Evolutionary conservation across 345 rosid species (phyloP), one percentile per base, ranked within the genome.

Genomic region (Gossypium arboreum): DNA sequence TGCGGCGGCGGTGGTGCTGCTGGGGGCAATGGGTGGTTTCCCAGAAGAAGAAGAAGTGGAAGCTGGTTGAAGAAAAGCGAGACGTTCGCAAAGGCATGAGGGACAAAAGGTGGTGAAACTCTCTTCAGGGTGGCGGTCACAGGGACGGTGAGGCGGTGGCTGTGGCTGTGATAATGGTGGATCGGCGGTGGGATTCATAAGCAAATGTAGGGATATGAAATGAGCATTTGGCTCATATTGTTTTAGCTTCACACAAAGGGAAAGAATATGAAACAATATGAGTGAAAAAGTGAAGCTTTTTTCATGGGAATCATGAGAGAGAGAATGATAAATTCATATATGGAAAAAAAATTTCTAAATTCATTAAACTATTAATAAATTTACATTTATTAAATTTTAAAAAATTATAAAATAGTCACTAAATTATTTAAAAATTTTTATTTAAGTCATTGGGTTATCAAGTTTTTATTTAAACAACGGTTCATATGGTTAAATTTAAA

Each of bases 361-460:
- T 34, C 7, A 34, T 34, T 3, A 34, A 34, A 34, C 0, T 34
- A 34, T 34, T 5, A 34, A 5, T 34, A 34, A 34, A 0, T 34
- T 34, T 34, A 34, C 1, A 0, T 34, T 20, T 20, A 20, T 34
- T 34, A 34, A 34, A 34, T 0, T 34, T 34, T 5, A 5, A 34
- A 34, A 34, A 5, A 0, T 5, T 34, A 5, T 0, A 34, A 5
- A 4, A 5, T 1, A 0, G 1, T 34, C 7, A 1, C 1, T 34
- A 34, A 4, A 34, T 0, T 6, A 34, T 34, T 1, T 1, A 0
- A 34, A 5, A 34, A 5, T n/a, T 34, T 34, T 34, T 34, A 34
- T 34, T 34, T 34, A 34, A 5, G 0, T 34, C 1, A 34, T 34
- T 1, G 0, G 1, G 7, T 5, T 34, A 1, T 34, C 7, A 34